Conservation (phyloP, 768 basidiomycete species). For the Hypsizygus marmoreus region DNA sequence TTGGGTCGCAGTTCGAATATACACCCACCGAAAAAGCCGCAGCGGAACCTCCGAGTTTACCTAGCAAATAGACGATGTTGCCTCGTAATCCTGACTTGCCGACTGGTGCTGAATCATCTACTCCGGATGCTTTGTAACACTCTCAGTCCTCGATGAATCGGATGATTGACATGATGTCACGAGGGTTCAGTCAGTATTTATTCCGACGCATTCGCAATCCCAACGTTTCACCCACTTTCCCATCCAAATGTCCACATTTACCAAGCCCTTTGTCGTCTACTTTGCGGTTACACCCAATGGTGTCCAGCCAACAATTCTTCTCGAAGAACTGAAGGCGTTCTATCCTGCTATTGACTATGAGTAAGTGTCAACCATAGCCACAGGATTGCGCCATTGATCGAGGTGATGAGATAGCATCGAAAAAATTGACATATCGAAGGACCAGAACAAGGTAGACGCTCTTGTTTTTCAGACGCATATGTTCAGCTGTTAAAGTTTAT, state of each 20-base stretch:
- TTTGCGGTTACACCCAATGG: no score
- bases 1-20: constrained; percentile 53
- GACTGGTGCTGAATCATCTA: background rate
- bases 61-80: constrained; percentile 10
- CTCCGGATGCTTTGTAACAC: background rate
- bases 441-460: constrained; percentile 1
- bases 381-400: background rate
- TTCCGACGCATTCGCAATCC: constrained; percentile 4
- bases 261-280: constrained; percentile 46
- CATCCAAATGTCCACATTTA: constrained; percentile 29
- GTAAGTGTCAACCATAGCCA: constrained; percentile 13
- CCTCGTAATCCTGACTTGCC: background rate
- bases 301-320: no score
- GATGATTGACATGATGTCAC: background rate
- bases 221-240: constrained; percentile 29
- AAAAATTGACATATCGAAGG: background rate
- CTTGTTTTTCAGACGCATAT: no score
- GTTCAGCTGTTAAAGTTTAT: no score
- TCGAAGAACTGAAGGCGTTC: constrained; percentile 29
- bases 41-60: constrained; percentile 12
- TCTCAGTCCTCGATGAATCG: background rate
- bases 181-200: constrained; percentile 5
- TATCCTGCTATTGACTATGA: constrained; percentile 51
- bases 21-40: constrained; percentile 29
- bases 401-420: constrained; percentile 1